Base-by-base conservation (phyloP, 495 filamentous ascomycete species). In the Bryoglossum gracile region DNA sequence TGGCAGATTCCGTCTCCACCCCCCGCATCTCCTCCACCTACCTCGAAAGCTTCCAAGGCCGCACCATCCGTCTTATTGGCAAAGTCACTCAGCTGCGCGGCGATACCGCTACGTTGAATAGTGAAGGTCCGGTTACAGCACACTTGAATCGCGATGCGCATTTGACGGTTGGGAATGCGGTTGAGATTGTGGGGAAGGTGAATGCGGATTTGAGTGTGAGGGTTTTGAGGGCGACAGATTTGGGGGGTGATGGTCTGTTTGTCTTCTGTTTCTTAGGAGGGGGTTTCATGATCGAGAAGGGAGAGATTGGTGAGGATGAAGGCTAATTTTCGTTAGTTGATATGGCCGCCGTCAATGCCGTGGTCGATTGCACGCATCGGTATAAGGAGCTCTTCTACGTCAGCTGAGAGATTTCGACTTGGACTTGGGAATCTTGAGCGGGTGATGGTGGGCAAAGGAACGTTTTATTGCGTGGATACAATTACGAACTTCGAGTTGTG, bases 181-280 rank as follows among this genome's bases (percentile, higher is more conserved):
- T 85, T 14, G 94, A 98, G 68, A 68, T 98, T 50, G 83, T 97
- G 34, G 94, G 89, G 44, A 96, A 92, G 66, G 90, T 98, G 46
- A 82, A 89, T 54, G 70, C 72, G 55, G 89, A 94, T 58, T 67
- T 92, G 33, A 79, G 77, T 13, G 64, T 98, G 37, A 83, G 83
- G 56, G 83, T 88, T 32, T 68, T 94, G 37, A 83, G 72, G 36
- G 79, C 82, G 10, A 78, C 77, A 43, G 91, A 97, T 66, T 85
- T 94, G 64, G 91, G 91, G 21, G 76, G 56, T 10, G 70, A 75
- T 54, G 80, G 83, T 86, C 72, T 51, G 76, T 53, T 14, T n/a
- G 28, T 47, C 13, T 47, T 51, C 24, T 38, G 14, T 38, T 48
- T 11, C 1, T 42, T 53, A 36, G 2, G n/a, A n/a, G 26, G 23